Base-by-base conservation (phyloP, 257 asterid genomes). In the Cruciata laevipes region DNA sequence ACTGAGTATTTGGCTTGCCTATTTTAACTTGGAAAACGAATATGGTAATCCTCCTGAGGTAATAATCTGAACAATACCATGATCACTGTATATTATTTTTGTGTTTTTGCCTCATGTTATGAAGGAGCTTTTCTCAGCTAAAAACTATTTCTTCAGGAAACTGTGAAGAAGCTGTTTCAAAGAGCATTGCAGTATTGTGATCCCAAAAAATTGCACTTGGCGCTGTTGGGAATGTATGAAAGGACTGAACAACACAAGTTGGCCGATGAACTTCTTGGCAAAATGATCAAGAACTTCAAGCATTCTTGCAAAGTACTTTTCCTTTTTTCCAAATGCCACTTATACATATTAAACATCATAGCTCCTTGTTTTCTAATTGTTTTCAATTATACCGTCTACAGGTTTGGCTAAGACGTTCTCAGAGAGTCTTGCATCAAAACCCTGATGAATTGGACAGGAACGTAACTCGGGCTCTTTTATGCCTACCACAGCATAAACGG, bases 11-110 rank as follows among this genome's bases (percentile, higher is more conserved):
- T 93, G 97, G 96, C 86, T 82, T 78, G 99, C 99, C 31, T 93
- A 83, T 67, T 88, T 94, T 74, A 94, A 94, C 81, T 85, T 94
- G 75, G 99, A 94, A 73, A 94, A 86, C 75, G 88, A 88, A 74
- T 81, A 83, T 72, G 99, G 99, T 65, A 87, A 72, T 73, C 97
- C 99, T 62, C 89, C 96, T 3, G 87, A 94, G 99, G 99, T 90
- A 86, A 47, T 8, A 17, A 62, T 53, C 64, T 16, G 24, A 73
- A 37, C 49, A 14, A 13, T 31, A 56, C 23, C 55, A 42, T 40
- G 11, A 12, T 38, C 11, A 13, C n/a, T 56, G 14, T 24, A 35
- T 32, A 5, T 13, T 24, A 4, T 24, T 44, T 11, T 40, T 14
- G 24, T 35, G 10, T 40, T 58, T 5, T 12, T 42, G 69, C 40